A percentile compares a stretch with the other conserved stretches of the same genome.
phyloP scores from a whole-genome alignment of 2,329 filamentous ascomycete genomes.

The Venturia asperata region DNA sequence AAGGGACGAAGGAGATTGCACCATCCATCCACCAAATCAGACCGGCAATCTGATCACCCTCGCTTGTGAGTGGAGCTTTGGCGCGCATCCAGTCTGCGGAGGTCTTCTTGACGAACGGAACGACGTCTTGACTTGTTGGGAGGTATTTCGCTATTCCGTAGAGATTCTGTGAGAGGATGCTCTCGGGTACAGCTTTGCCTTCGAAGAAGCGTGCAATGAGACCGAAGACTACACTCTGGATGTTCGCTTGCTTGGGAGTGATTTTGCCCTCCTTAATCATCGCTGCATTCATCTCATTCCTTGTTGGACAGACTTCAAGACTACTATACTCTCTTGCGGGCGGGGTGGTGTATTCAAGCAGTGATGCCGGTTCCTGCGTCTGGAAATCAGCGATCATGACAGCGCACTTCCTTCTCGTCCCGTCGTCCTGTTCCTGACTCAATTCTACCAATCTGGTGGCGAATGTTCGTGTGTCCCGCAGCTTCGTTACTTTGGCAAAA shows the following conservation, averaged over 20 bases:
- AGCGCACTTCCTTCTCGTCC: conserved; percentile 35
- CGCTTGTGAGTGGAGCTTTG: conserved; percentile 22
- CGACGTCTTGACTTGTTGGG: conserved; percentile 32
- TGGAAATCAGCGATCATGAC: conserved; percentile 45
- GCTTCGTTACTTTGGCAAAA: conserved; percentile 31
- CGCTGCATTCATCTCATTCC: conserved; percentile 20
- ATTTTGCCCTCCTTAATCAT: conserved; percentile 26
- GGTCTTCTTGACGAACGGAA: conserved; percentile 33
- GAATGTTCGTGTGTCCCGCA: conserved; percentile 43
- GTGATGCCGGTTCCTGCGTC: conserved; percentile 30
- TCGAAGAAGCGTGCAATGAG: conserved; percentile 32
- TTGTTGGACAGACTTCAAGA: conserved; percentile 26
- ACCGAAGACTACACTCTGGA: conserved; percentile 28
- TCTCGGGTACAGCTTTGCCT: conserved; percentile 32
- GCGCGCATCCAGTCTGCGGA: conserved; percentile 36
- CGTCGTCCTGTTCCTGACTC: conserved; percentile 36
- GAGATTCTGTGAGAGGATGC: conserved; percentile 41
- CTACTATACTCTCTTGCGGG: conserved; percentile 31
- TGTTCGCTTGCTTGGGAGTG: conserved; percentile 23
- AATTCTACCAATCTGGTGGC: conserved; percentile 43
- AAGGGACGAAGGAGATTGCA: conserved; percentile 38
- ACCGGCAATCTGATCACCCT: conserved; percentile 32
- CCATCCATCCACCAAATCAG: conserved; percentile 43
- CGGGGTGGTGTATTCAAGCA: conserved; percentile 35
- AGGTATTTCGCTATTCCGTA: conserved; percentile 34